A percentile compares a stretch with the other conserved stretches of the same genome.
phyloP scores from a whole-genome alignment of 2,329 filamentous ascomycete species.

The Fusarium incarnatum region DNA sequence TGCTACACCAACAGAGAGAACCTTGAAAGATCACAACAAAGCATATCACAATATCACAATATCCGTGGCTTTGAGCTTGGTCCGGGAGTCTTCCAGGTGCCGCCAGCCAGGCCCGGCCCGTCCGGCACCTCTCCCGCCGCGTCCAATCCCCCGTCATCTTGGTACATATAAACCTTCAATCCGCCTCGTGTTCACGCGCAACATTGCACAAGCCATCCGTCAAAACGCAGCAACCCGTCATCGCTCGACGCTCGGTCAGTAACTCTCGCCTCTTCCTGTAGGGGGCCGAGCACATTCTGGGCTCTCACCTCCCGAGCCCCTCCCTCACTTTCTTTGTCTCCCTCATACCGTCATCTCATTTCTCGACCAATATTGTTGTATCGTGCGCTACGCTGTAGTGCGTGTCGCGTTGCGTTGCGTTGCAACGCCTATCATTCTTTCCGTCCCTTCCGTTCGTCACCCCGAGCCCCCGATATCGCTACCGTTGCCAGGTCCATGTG shows the following conservation, averaged over 20 bases:
- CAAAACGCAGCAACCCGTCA: conserved; percentile 31
- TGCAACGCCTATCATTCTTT: neutral
- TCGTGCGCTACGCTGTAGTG: neutral
- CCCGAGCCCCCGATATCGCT: neutral
- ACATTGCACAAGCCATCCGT: conserved; percentile 25
- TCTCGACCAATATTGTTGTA: neutral
- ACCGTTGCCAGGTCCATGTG: conserved; percentile 8
- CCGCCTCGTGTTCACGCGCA: conserved; percentile 22
- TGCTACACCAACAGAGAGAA: neutral
- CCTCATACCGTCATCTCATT: conserved; percentile 11
- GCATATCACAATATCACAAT: neutral
- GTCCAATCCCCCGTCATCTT: conserved; percentile 10
- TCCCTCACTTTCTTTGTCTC: neutral
- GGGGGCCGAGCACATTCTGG: conserved; percentile 21
- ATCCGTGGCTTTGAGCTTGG: neutral
- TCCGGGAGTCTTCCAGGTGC: conserved; percentile 1
- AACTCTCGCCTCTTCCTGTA: conserved; percentile 35
- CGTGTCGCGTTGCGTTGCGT: conserved; percentile 7
- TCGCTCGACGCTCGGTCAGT: conserved; percentile 33
- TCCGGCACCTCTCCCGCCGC: conserved; percentile 22
- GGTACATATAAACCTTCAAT: conserved; percentile 36
- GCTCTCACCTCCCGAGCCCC: neutral
- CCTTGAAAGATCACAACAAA: neutral
- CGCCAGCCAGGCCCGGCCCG: conserved; percentile 38
- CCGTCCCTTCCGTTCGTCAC: neutral